phyloP scores from a whole-genome alignment of 495 filamentous ascomycete genomes.

The Penicillium atrosanguineum region DNA sequence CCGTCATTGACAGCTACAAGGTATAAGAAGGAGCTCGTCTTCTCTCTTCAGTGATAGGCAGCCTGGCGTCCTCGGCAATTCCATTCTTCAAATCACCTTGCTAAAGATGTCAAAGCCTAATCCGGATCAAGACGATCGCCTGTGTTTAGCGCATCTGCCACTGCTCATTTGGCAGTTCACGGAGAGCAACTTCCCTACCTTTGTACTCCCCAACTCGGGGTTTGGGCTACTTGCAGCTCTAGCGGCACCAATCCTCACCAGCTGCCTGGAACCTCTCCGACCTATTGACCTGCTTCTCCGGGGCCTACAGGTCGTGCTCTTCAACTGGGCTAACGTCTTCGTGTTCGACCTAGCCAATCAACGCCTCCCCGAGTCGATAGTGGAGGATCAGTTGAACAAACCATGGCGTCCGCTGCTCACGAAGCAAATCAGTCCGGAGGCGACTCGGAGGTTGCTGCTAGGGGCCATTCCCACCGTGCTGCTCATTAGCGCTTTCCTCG shows the following conservation, averaged over 20 bases:
- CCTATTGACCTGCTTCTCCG: not conserved
- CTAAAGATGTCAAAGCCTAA: not conserved
- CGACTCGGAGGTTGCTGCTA: conserved; percentile 38
- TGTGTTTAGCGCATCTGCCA: conserved; percentile 2
- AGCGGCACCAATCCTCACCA: conserved; percentile 6
- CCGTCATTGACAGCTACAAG: not conserved
- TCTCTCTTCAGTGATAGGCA: not conserved
- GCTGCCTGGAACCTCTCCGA: not conserved
- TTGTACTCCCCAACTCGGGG: conserved; percentile 16
- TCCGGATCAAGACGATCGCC: not conserved
- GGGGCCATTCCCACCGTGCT: conserved; percentile 33
- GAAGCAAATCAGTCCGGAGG: conserved; percentile 31
- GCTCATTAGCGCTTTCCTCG: conserved; percentile 27
- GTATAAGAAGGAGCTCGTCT: not conserved
- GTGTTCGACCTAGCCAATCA: conserved; percentile 13
- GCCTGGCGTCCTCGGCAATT: not conserved
- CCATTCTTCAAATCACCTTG: not conserved
- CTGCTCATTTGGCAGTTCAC: conserved; percentile 21
- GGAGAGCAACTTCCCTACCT: conserved; percentile 23
- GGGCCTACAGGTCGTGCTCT: conserved; percentile 6
- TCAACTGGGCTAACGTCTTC: conserved; percentile 17
- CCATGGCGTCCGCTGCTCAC: conserved; percentile 55
- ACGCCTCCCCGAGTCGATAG: conserved; percentile 4
- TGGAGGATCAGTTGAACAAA: conserved; percentile 48
- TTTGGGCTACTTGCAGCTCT: conserved; percentile 13